Base-by-base conservation (phyloP, 2,329 filamentous ascomycete genomes). In the Claviceps maximensis region DNA sequence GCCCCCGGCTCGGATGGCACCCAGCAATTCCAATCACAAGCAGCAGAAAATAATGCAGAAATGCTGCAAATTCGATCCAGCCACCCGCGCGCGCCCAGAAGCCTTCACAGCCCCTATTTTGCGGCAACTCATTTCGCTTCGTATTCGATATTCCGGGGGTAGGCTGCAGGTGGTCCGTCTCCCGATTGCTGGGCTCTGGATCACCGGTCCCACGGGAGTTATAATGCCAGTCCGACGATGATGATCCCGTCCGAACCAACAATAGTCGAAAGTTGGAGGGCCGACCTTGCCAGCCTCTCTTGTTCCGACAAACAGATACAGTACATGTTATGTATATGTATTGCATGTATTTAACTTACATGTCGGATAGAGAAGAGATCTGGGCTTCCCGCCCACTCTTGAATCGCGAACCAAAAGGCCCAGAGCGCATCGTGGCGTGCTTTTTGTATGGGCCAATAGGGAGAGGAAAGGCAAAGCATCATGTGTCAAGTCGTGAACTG, bases 91-190 rank as follows among this genome's bases (percentile, higher is more conserved):
- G n/a, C n/a, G n/a, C 13, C 19, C 47, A 40, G n/a, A n/a, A 21
- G 25, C 46, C 19, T 41, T 38, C 47, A 55, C 58, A 50, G 29
- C 21, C 47, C 47, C 25, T 50, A 36, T 33, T 52, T 27, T 50
- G 31, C 57, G 55, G 56, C 55, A 57, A 59, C 56, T 62, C 60
- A 65, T 67, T 54, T 66, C 63, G 62, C 62, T 67, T 63, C 59
- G 60, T 19, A 27, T 10, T 55, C 57, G 58, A 54, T 60, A 60
- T 59, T 62, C 62, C 56, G 57, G 60, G 55, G 61, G 56, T 58
- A n/a, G 25, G 55, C 17, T 31, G 21, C 17, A 41, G 44, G 19
- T 31, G 25, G 21, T 21, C 10, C 45, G 44, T 27, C 27, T 45
- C 33, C 38, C 54, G 36, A 51, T 49, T 49, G 41, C 33, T 41